A percentile compares a stretch with the other conserved stretches of the same genome.
Evolutionary conservation across 2,329 filamentous ascomycete genomes (phyloP).

Genomic region (Colletotrichum lentis): DNA sequence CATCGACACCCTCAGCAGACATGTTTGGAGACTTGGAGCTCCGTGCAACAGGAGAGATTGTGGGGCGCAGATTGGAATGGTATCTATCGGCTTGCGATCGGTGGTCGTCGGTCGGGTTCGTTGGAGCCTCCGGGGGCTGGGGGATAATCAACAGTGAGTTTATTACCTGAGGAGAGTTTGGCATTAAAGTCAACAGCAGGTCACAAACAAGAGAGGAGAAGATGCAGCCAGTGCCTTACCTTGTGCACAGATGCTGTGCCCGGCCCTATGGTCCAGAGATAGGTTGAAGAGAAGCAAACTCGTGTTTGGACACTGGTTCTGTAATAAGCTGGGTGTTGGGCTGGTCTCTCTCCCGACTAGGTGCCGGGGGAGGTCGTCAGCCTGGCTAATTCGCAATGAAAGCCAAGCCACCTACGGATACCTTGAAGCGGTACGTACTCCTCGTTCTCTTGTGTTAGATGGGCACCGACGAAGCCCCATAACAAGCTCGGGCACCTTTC

Average conservation of each 20-base stretch:
- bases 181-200: slow-evolving; percentile 10
- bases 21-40: slow-evolving; percentile 23
- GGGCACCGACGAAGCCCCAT: slow-evolving; percentile 16
- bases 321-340: slow-evolving; percentile 16
- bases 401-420: slow-evolving; percentile 21
- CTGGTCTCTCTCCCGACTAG: slow-evolving; percentile 8
- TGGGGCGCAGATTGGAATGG: slow-evolving; percentile 1
- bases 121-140: slow-evolving; percentile 25
- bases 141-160: slow-evolving; percentile 16
- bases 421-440: slow-evolving; percentile 18
- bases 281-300: slow-evolving; percentile 12
- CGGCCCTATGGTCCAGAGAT: slow-evolving; percentile 21
- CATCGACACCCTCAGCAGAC: slow-evolving; percentile 36
- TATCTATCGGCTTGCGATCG: background rate
- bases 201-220: background rate
- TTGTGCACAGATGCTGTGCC: slow-evolving; percentile 26
- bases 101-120: slow-evolving; percentile 18
- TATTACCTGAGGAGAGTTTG: slow-evolving; percentile 1
- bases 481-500: slow-evolving; percentile 12
- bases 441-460: slow-evolving; percentile 1
- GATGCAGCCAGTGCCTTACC: slow-evolving; percentile 7
- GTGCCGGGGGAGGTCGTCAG: slow-evolving; percentile 19
- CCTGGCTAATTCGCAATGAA: slow-evolving; percentile 27
- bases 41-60: background rate
- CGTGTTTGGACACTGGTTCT: slow-evolving; percentile 13